Percentiles rank a stretch among this genome's conserved stretches.
phyloP scores from a whole-genome alignment of 2,329 filamentous ascomycete species.

The Scolecobasidium constrictum region DNA sequence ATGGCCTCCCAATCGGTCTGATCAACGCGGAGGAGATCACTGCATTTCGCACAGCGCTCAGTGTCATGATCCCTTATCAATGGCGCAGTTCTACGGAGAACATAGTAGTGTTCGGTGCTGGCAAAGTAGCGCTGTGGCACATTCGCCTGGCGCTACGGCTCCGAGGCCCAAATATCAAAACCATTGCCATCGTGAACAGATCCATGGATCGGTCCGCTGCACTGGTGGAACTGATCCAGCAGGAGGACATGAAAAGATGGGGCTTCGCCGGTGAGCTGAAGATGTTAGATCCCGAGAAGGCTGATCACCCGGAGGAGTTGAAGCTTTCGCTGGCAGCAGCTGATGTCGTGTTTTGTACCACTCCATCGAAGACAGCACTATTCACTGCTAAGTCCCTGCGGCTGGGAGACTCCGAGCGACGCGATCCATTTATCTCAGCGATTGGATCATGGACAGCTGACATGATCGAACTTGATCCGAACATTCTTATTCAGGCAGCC shows the following conservation, averaged over 20 bases:
- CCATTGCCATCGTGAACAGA: slow-evolving; percentile 75
- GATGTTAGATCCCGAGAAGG: slow-evolving; percentile 58
- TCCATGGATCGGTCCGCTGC: slow-evolving; percentile 41
- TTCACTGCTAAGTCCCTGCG: too few relatives aligned
- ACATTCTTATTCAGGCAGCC: too few relatives aligned
- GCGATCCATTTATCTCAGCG: too few relatives aligned
- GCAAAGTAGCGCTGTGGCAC: slow-evolving; percentile 91
- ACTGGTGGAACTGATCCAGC: slow-evolving; percentile 40
- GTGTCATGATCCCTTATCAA: slow-evolving; percentile 50
- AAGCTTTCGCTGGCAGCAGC: slow-evolving; percentile 60
- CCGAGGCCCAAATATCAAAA: slow-evolving; percentile 56
- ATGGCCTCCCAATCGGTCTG: slow-evolving; percentile 47
- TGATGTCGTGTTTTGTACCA: slow-evolving; percentile 83
- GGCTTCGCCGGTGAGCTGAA: slow-evolving; percentile 46
- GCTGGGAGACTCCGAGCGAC: too few relatives aligned
- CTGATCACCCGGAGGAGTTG: slow-evolving; percentile 55
- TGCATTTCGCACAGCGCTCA: slow-evolving; percentile 56
- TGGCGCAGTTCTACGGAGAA: slow-evolving; percentile 60
- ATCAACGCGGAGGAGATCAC: slow-evolving; percentile 59
- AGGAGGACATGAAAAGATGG: too few relatives aligned
- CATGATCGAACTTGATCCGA: too few relatives aligned
- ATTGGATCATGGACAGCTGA: too few relatives aligned
- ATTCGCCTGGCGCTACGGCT: slow-evolving; percentile 71
- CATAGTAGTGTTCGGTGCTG: slow-evolving; percentile 61
- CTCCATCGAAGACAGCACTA: too few relatives aligned